Evolutionary conservation across 192 early-diverging fungal genomes (phyloP).

Genomic region (Allomyces arbusculus): DNA sequence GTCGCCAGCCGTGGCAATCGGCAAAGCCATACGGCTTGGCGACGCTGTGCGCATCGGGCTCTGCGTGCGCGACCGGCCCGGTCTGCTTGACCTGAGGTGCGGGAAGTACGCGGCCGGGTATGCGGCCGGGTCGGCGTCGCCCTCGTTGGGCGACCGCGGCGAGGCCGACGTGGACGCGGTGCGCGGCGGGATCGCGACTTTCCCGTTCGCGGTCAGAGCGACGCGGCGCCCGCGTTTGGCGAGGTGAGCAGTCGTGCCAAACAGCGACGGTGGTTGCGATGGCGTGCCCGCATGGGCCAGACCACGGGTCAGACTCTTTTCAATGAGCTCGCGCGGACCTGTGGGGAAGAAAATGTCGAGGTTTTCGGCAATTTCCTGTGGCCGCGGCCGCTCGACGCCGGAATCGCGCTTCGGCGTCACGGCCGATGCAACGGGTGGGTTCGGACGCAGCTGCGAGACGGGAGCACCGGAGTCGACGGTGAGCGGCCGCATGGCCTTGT

Average conservation of each 20-base stretch:
- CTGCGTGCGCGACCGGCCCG: no score
- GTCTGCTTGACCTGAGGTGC: no score
- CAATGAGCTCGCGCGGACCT: neutral
- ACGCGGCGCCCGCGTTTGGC: neutral
- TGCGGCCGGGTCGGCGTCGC: no score
- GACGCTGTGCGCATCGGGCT: no score
- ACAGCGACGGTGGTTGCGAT: neutral
- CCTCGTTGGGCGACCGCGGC: neutral
- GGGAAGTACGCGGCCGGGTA: no score
- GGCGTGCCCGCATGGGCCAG: neutral
- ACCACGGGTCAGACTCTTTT: neutral
- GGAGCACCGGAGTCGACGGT: neutral
- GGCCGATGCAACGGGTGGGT: neutral
- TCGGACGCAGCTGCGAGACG: neutral
- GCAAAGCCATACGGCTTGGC: no score
- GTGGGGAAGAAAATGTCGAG: neutral
- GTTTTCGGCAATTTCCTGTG: neutral
- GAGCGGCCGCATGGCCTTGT: neutral
- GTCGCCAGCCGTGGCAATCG: no score
- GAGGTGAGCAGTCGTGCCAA: neutral
- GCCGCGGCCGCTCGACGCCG: neutral
- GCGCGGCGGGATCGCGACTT: neutral
- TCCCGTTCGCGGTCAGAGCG: no score
- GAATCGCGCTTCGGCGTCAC: neutral
- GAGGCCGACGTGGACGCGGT: neutral